phyloP scores from a whole-genome alignment of 2,329 filamentous ascomycete genomes.

The Exophiala aquamarina region DNA sequence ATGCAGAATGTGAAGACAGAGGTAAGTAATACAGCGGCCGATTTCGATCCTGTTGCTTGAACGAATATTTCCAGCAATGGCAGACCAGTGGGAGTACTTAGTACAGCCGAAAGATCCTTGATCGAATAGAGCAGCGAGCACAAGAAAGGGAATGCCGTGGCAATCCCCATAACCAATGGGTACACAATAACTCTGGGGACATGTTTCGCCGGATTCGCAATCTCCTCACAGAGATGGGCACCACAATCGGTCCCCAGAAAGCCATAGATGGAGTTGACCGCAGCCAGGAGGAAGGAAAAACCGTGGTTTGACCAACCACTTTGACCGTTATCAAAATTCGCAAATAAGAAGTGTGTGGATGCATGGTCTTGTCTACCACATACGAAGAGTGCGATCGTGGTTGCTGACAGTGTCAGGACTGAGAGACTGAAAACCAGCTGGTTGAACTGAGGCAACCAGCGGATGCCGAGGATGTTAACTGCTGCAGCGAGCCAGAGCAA shows the following conservation, averaged over 20 bases:
- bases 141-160: slow-evolving; percentile 31
- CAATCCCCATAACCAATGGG: slow-evolving; percentile 38
- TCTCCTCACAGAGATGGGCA: slow-evolving; percentile 22
- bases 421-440: slow-evolving; percentile 17
- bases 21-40: slow-evolving; percentile 49
- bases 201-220: slow-evolving; percentile 34
- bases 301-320: slow-evolving; percentile 37
- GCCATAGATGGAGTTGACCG: slow-evolving; percentile 24
- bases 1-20: slow-evolving; percentile 39
- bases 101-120: slow-evolving; percentile 39
- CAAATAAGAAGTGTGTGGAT: slow-evolving; percentile 33
- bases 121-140: slow-evolving; percentile 41
- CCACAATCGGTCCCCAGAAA: slow-evolving; percentile 20
- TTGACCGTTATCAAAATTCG: slow-evolving; percentile 39
- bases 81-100: slow-evolving; percentile 45
- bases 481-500: slow-evolving; percentile 3
- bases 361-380: slow-evolving; percentile 17
- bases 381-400: slow-evolving; percentile 25
- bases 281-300: slow-evolving; percentile 29
- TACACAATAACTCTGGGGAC: slow-evolving; percentile 36
- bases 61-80: slow-evolving; percentile 54
- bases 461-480: slow-evolving; percentile 4
- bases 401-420: slow-evolving; percentile 18
- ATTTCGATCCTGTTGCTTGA: slow-evolving; percentile 43
- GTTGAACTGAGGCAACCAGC: not conserved